Conservation (phyloP, 2,329 filamentous ascomycete genomes). For the Penicillium sp. region DNA sequence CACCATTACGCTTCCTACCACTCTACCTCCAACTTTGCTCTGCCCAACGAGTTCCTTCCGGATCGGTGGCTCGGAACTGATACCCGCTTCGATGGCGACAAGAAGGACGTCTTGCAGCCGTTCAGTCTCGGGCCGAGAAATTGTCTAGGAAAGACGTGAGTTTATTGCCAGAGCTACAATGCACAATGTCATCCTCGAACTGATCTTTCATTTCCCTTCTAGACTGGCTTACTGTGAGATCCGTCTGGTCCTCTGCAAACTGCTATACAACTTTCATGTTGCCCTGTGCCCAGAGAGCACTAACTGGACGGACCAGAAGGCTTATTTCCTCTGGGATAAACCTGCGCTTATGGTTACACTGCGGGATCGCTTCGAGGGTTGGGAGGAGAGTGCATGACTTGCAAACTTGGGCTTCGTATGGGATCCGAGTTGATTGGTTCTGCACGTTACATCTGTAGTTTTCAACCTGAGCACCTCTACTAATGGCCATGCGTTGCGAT, state of each 20-base stretch:
- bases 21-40: conserved; percentile 28
- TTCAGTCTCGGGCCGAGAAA: conserved; percentile 41
- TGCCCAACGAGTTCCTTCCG: conserved; percentile 31
- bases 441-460: too few relatives aligned
- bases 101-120: conserved; percentile 31
- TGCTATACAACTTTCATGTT: conserved; percentile 32
- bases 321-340: conserved; percentile 33
- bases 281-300: conserved; percentile 12
- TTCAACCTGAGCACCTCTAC: too few relatives aligned
- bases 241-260: conserved; percentile 28
- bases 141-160: conserved; percentile 39
- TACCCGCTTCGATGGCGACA: conserved; percentile 22
- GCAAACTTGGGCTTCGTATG: too few relatives aligned
- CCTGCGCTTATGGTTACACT: conserved; percentile 24
- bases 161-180: neutral
- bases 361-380: conserved; percentile 8
- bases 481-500: neutral
- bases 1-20: conserved; percentile 31
- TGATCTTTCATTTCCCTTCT: neutral
- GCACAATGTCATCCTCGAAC: neutral
- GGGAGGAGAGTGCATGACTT: neutral
- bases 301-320: conserved; percentile 27
- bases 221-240: conserved; percentile 31
- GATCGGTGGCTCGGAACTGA: conserved; percentile 37
- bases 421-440: too few relatives aligned